Conservation (phyloP, 352 stramenopile species). For the Globisporangium ultimum region DNA sequence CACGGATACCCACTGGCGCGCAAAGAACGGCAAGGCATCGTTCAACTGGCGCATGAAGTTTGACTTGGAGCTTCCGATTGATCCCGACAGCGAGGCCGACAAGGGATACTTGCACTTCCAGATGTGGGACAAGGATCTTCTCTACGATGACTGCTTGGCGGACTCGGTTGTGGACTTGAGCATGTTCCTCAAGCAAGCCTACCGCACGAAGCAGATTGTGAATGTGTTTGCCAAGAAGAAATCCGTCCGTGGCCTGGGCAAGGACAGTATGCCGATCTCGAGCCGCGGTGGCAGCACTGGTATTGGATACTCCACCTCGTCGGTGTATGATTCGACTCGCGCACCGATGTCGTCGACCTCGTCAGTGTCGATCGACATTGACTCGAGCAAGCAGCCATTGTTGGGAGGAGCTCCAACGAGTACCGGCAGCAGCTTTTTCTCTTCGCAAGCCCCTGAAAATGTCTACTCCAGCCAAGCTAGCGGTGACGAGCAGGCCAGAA, state of each 20-base stretch:
- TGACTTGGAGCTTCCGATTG: conserved; percentile 74
- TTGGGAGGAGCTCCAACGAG: conserved; percentile 1
- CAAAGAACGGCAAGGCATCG: conserved; percentile 91
- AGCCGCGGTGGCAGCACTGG: conserved; percentile 13
- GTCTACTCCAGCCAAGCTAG: conserved; percentile 5
- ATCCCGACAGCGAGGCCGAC: conserved; percentile 63
- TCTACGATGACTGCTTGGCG: conserved; percentile 78
- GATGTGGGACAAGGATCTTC: conserved; percentile 76
- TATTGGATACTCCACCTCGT: conserved; percentile 18
- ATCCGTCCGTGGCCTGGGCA: conserved; percentile 39
- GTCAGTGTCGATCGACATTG: conserved; percentile 12
- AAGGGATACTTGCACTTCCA: conserved; percentile 73
- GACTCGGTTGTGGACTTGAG: conserved; percentile 67
- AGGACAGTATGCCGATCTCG: conserved; percentile 29
- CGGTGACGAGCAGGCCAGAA: conserved; percentile 5
- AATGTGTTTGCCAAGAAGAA: conserved; percentile 79
- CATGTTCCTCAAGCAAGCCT: conserved; percentile 60
- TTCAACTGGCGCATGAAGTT: conserved; percentile 97
- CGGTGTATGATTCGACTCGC: conserved; percentile 11
- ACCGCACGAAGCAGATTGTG: conserved; percentile 61
- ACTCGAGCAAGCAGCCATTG: conserved; percentile 17
- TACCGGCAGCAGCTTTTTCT: conserved; percentile 13
- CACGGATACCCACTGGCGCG: conserved; percentile 95
- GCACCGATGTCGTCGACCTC: conserved; percentile 8
- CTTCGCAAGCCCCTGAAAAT: conserved; percentile 7